phyloP scores from a whole-genome alignment of 805 yeast genomes.

The Metschnikowia lochheadii region DNA sequence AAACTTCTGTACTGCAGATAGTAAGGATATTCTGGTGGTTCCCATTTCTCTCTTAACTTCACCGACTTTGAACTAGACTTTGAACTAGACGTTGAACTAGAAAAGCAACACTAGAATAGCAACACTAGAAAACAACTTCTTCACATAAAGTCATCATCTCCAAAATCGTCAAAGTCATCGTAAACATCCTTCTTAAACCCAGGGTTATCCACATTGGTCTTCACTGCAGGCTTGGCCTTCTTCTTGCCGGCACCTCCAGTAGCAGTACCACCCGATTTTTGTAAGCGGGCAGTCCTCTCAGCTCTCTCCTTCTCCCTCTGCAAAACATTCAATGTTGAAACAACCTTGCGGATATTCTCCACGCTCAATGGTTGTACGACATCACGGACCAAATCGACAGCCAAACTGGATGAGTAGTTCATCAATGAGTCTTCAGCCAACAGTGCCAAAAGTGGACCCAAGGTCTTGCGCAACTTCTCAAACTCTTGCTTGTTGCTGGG shows the following conservation, averaged over 20 bases:
- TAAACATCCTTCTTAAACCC: slow-evolving; percentile 61
- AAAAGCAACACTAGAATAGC: no score
- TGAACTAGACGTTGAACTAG: no score
- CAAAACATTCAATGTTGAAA: slow-evolving; percentile 76
- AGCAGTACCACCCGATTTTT: slow-evolving; percentile 79
- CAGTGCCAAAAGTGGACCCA: slow-evolving; percentile 56
- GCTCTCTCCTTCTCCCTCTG: slow-evolving; percentile 82
- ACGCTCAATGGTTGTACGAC: slow-evolving; percentile 73
- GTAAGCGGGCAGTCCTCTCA: slow-evolving; percentile 83
- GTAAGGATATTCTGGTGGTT: no score
- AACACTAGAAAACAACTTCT: no score
- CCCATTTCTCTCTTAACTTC: no score
- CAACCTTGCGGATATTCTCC: slow-evolving; percentile 81
- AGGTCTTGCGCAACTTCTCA: slow-evolving; percentile 65
- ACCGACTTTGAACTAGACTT: no score
- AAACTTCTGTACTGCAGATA: no score
- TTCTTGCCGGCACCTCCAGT: slow-evolving; percentile 94
- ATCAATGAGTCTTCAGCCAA: slow-evolving; percentile 59
- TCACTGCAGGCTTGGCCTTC: slow-evolving; percentile 81
- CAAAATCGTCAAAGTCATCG: slow-evolving; percentile 59
- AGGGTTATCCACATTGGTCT: slow-evolving; percentile 47
- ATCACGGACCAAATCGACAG: slow-evolving; percentile 84
- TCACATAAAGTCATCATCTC: slow-evolving; percentile 80
- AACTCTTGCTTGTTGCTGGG: slow-evolving; percentile 78
- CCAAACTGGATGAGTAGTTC: slow-evolving; percentile 69